phyloP scores from a whole-genome alignment of 139 green algal species.

The Chlamydomonas sp. region DNA sequence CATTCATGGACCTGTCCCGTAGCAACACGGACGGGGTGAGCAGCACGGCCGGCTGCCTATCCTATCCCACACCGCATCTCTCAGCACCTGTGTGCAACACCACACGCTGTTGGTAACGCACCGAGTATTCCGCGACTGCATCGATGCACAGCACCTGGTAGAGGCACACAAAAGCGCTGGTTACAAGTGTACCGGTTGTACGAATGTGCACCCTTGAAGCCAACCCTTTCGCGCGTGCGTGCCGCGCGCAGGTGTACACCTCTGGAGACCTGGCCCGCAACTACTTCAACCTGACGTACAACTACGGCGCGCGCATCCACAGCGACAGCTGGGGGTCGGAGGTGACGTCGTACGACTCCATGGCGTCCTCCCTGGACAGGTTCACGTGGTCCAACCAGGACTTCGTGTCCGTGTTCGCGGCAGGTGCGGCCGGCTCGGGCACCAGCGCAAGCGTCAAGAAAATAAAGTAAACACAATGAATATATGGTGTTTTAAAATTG shows the following conservation, averaged over 20 bases:
- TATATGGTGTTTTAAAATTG: background rate
- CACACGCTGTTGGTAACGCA: too few relatives aligned
- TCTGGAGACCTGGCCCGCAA: constrained; percentile 64
- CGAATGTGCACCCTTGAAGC: too few relatives aligned
- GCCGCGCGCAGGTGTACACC: constrained; percentile 32
- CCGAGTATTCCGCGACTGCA: too few relatives aligned
- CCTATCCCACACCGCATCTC: too few relatives aligned
- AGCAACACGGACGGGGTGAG: constrained; percentile 19
- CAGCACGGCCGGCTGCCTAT: too few relatives aligned
- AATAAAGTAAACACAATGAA: background rate
- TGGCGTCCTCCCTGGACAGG: constrained; percentile 67
- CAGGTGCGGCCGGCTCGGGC: constrained; percentile 11
- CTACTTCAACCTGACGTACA: constrained; percentile 80
- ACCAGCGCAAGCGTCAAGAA: background rate
- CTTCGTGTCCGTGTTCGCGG: constrained; percentile 58
- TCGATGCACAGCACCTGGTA: too few relatives aligned
- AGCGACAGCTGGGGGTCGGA: constrained; percentile 89
- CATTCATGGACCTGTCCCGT: constrained; percentile 82
- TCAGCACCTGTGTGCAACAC: too few relatives aligned
- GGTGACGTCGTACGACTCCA: constrained; percentile 73
- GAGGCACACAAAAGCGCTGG: too few relatives aligned
- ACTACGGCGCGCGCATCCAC: constrained; percentile 75
- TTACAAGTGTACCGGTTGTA: too few relatives aligned
- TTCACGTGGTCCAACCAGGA: constrained; percentile 65
- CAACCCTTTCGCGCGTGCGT: background rate